Evolutionary conservation across 1,284 basidiomycete species (phyloP).

Genomic region (Moniliophthora roreri): DNA sequence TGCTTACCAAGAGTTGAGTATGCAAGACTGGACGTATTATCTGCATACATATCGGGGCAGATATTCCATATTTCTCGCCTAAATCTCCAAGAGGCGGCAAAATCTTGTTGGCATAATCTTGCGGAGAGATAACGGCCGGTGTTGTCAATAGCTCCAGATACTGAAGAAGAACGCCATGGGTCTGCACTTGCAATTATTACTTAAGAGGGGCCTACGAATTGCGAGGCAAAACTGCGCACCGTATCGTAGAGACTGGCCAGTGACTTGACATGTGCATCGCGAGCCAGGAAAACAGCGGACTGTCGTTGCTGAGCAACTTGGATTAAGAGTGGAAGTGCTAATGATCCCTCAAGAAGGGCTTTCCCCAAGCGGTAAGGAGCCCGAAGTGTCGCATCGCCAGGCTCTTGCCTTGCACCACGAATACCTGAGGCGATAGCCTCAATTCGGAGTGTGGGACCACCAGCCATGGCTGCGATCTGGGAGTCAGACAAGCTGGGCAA

Average conservation of each 20-base stretch:
- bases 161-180: conserved; percentile 75
- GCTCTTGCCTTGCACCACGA: conserved; percentile 70
- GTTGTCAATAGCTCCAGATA: conserved; percentile 74
- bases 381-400: conserved; percentile 56
- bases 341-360: conserved; percentile 65
- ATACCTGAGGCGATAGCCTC: conserved; percentile 79
- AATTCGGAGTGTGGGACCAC: conserved; percentile 83
- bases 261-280: conserved; percentile 78
- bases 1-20: conserved; percentile 56
- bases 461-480: conserved; percentile 88
- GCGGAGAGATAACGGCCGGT: conserved; percentile 53
- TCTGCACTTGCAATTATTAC: conserved; percentile 45
- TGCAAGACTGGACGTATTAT: conserved; percentile 84
- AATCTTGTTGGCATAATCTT: conserved; percentile 66
- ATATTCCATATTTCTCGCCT: conserved; percentile 73
- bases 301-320: conserved; percentile 89
- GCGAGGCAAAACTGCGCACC: conserved; percentile 46
- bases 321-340: conserved; percentile 83
- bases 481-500: conserved; percentile 86
- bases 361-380: conserved; percentile 70
- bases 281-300: conserved; percentile 71
- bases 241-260: conserved; percentile 86
- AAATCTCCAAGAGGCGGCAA: conserved; percentile 75
- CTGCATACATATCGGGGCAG: conserved; percentile 87
- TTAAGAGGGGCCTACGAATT: not conserved